phyloP scores from a whole-genome alignment of 495 filamentous ascomycete species.

The Neurospora hispaniola region DNA sequence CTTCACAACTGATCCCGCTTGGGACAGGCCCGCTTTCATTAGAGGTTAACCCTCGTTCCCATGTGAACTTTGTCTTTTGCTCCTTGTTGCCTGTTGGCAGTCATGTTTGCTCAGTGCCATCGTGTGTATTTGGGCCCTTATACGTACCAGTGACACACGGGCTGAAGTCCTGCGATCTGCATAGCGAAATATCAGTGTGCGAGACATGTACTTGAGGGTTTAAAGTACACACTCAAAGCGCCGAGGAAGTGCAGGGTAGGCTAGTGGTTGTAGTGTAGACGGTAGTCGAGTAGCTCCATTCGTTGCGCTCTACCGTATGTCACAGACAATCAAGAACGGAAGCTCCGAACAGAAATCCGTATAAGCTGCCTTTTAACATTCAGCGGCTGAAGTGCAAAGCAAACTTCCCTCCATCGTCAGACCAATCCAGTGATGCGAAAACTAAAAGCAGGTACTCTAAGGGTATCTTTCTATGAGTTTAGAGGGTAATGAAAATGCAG shows the following conservation, averaged over 20 bases:
- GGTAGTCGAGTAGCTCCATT: no score
- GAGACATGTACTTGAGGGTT: not conserved
- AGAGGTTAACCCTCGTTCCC: not conserved
- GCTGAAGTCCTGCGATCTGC: not conserved
- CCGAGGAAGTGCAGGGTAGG: not conserved
- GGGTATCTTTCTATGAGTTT: not conserved
- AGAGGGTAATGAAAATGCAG: not conserved
- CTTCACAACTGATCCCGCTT: not conserved
- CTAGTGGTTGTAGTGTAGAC: not conserved
- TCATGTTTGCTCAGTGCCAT: not conserved
- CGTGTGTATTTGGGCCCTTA: not conserved
- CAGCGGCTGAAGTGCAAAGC: not conserved
- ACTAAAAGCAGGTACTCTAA: not conserved
- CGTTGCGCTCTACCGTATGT: not conserved
- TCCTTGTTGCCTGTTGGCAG: not conserved
- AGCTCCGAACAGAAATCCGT: no score
- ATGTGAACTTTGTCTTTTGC: not conserved
- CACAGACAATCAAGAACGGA: not conserved
- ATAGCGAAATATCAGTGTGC: not conserved
- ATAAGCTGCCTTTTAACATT: no score
- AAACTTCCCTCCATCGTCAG: not conserved
- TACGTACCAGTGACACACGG: not conserved
- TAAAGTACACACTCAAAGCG: not conserved
- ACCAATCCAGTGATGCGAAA: not conserved
- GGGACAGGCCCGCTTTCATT: not conserved